These are phyloP conservation scores for Volutella citrinella DNA, from an alignment of 2,329 filamentous ascomycete species.

Conservation along the genomic window DNA sequence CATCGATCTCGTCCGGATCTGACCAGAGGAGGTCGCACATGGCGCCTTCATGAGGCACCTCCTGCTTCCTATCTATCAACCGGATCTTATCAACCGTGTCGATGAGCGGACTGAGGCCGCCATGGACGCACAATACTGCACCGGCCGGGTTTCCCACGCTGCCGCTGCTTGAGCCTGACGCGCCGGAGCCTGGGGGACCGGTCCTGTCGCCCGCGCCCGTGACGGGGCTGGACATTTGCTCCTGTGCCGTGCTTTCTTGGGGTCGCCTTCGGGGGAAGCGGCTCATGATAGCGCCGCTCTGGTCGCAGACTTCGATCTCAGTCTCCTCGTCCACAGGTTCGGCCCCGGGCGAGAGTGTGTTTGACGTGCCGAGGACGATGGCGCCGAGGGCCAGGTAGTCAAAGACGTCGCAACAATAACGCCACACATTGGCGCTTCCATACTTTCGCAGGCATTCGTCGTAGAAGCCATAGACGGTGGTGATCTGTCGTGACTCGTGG, in stretches of 20 bases:
- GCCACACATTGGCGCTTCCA: slow-evolving; percentile 94
- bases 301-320: slow-evolving; percentile 91
- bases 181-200: slow-evolving; percentile 76
- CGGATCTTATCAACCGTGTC: slow-evolving; percentile 95
- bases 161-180: slow-evolving; percentile 65
- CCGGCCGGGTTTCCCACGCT: slow-evolving; percentile 68
- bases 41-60: slow-evolving; percentile 95
- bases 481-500: slow-evolving; percentile 95
- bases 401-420: slow-evolving; percentile 96
- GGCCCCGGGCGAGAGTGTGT: slow-evolving; percentile 52
- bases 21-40: slow-evolving; percentile 99
- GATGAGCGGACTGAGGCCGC: slow-evolving; percentile 85
- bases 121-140: slow-evolving; percentile 92
- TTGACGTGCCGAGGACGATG: slow-evolving; percentile 82
- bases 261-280: slow-evolving; percentile 57
- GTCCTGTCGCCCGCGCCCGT: slow-evolving; percentile 36
- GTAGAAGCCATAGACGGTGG: slow-evolving; percentile 96
- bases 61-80: slow-evolving; percentile 91
- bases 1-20: slow-evolving; percentile 95
- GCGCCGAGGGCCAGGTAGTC: slow-evolving; percentile 92
- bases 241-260: slow-evolving; percentile 21
- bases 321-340: slow-evolving; percentile 65
- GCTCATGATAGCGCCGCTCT: slow-evolving; percentile 74
- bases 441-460: slow-evolving; percentile 96
- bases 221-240: slow-evolving; percentile 25